Base-by-base conservation (phyloP, 2,329 filamentous ascomycete species). In the Pseudogymnoascus sp. region DNA sequence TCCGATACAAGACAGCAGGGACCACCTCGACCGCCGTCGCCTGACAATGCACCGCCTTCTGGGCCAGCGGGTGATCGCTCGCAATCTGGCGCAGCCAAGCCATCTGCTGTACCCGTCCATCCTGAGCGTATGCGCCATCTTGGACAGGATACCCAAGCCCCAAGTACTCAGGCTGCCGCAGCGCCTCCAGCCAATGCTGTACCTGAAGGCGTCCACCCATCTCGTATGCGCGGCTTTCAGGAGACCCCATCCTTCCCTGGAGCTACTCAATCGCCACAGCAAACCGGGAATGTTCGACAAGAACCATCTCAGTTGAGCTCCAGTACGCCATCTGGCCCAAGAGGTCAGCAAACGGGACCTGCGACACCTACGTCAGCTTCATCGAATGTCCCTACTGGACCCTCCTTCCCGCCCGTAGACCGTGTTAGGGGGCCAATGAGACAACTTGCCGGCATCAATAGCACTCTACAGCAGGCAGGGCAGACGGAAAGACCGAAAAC, bases 381-480 rank as follows among this genome's bases (percentile, higher is more conserved):
- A 5, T 62, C 72, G 16, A 65, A 66, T 23, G 67, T 72, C 21
- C 72, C 73, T 36, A 74, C 73, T 10, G 73, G 73, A 6, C 72
- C 73, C 51, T 68, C 73, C 29, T 37, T 60, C 18, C 57, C 31
- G 29, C 31, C 57, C 23, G 69, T 60, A n/a, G 72, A 74, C 47
- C 69, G 73, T 60, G 68, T 64, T 51, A 65, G 71, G 54, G 69
- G 71, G 18, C 74, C 71, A 67, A 68, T 78, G 62, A 72, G 84
- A 64, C 83, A 86, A 68, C 75, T 87, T 31, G 80, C 80, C 11
- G 81, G 82, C 54, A 86, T 88, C 65, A 85, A 86, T 68, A 84
- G 75, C 66, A 83, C 80, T 61, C 77, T 86, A 3, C 80, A 82
- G 67, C 80, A 83, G 71, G 78, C 79, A 0, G 80, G 70, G 70